These are phyloP conservation scores for Neoboletus brunneissimus DNA, from an alignment of 768 basidiomycete genomes.

Conservation along the genomic window DNA sequence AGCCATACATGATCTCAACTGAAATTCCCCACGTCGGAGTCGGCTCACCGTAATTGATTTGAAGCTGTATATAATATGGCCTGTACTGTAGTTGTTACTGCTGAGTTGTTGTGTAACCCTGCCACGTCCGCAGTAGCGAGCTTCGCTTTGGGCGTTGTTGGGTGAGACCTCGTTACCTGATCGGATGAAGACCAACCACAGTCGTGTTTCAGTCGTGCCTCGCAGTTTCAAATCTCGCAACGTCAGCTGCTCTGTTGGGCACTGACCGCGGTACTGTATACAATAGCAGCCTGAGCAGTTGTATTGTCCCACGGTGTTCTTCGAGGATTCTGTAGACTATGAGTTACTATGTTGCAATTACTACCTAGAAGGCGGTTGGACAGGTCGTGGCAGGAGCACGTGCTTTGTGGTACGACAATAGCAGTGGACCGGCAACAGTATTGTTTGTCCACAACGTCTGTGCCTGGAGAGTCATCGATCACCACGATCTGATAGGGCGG, in stretches of 20 bases:
- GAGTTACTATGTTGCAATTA: background rate
- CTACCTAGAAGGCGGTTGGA: background rate
- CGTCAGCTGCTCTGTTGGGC: background rate
- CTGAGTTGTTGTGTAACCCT: background rate
- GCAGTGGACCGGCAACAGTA: background rate
- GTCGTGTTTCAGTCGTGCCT: slow-evolving; percentile 1
- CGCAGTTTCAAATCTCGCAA: slow-evolving; percentile 6
- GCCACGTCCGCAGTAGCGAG: no score
- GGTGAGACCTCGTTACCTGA: background rate
- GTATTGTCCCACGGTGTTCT: slow-evolving; percentile 1
- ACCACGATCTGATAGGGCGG: slow-evolving; percentile 16
- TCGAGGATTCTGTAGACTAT: background rate
- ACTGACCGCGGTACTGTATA: background rate
- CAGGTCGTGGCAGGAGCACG: slow-evolving; percentile 2
- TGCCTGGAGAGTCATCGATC: slow-evolving; percentile 14
- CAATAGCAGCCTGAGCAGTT: background rate
- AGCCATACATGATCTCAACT: background rate
- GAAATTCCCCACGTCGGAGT: slow-evolving; percentile 17
- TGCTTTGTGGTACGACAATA: background rate
- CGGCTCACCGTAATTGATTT: slow-evolving; percentile 2
- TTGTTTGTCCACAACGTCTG: background rate
- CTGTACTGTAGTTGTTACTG: background rate
- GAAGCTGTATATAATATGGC: background rate
- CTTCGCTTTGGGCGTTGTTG: background rate
- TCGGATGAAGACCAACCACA: background rate